Evolutionary conservation across 805 yeast genomes (phyloP), one percentile per base, ranked within the genome.

Genomic region (Schwanniomyces yamadae): DNA sequence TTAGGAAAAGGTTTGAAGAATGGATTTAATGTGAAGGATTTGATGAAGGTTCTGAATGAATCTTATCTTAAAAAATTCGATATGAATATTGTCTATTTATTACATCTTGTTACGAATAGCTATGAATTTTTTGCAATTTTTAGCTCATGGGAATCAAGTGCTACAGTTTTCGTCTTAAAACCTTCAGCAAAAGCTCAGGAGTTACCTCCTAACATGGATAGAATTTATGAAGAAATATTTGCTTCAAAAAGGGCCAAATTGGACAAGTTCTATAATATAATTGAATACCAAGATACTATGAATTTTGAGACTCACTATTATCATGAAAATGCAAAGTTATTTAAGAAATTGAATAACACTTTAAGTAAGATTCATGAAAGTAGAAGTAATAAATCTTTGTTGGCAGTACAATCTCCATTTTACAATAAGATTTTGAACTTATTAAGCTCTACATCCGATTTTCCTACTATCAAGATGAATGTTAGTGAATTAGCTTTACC

Each of bases 1-100:
- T 65, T 95, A 7, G 95, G 97, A 6, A 77, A 75, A 49, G 95
- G 96, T 19, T 63, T 93, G 39, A 89, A 86, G 48, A 73, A 75
- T 40, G 99, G 99, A 0, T 95, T 95, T 58, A 78, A 83, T 10
- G 52, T 75, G 37, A 76, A 76, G 33, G 80, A 81, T 55, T 55
- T 77, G 36, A 58, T 78, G 23, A 63, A 65, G 19, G 61, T 73
- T 5, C 75, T 77, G 4, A 56, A 74, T 10, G 69, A 66, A 3
- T 58, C 66, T 28, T 87, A 88, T 49, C 60, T 88, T 44, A 60
- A 66, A 33, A 60, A 70, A 23, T 77, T 82, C 45, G 58, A 66
- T 5, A 66, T 82, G 68, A 80, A 77, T 27, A 62, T 81, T 8
- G 61, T 82, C 4, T 85, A 84, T 49, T 50, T 88, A 34, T 66